Percentiles rank a stretch among this genome's conserved stretches.
Conservation (phyloP, 495 filamentous ascomycete species). For the Evansstolkia leycettana region DNA sequence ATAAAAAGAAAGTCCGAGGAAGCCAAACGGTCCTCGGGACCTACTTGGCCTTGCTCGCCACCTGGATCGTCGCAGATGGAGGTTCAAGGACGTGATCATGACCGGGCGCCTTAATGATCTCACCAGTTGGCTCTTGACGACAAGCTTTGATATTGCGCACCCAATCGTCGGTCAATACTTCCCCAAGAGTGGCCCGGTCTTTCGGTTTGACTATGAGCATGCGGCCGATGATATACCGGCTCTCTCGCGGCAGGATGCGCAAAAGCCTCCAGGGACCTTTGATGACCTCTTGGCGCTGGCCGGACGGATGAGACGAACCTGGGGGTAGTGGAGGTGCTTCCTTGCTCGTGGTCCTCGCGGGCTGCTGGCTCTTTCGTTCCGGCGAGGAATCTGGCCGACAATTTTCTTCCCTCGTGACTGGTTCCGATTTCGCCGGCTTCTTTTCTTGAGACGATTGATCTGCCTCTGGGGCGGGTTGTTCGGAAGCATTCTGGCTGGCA, state of each 20-base stretch:
- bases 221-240: conserved; percentile 72
- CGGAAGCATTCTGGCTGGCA: conserved; percentile 1
- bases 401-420: conserved; percentile 10
- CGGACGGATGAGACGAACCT: conserved; percentile 11
- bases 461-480: not conserved
- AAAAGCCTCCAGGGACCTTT: conserved; percentile 90
- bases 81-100: conserved; percentile 56
- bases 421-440: conserved; percentile 4
- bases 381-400: conserved; percentile 5
- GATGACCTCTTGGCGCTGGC: conserved; percentile 58
- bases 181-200: conserved; percentile 68
- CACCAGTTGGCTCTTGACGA: conserved; percentile 45
- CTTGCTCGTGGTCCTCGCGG: conserved; percentile 36
- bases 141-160: conserved; percentile 57
- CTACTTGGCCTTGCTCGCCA: conserved; percentile 22
- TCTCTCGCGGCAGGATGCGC: conserved; percentile 84
- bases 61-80: conserved; percentile 29
- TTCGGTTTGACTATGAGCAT: conserved; percentile 89
- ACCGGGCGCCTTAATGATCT: conserved; percentile 36
- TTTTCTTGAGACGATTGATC: conserved; percentile 4
- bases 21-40: not conserved
- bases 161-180: conserved; percentile 87
- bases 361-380: conserved; percentile 13
- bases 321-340: conserved; percentile 30
- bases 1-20: not conserved